Evolutionary conservation across 768 basidiomycete species (phyloP).

Genomic region (Psilocybe cubensis): DNA sequence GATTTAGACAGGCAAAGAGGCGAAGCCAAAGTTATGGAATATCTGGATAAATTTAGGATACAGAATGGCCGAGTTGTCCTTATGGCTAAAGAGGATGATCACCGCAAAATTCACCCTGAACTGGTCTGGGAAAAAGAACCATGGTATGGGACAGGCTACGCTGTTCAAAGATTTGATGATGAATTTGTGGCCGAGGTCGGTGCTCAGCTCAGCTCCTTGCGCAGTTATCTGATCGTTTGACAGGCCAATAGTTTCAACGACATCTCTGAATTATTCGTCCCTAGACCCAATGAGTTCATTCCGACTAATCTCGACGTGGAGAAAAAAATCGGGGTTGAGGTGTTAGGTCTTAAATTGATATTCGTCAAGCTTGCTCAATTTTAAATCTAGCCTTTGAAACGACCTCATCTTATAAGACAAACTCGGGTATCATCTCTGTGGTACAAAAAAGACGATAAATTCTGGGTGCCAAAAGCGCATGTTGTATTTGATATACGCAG

Average conservation of each 20-base stretch:
- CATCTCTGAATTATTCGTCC: conserved; percentile 73
- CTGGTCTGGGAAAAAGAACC: conserved; percentile 75
- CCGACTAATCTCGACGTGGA: conserved; percentile 86
- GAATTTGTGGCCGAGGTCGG: conserved; percentile 58
- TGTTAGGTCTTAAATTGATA: conserved; percentile 29
- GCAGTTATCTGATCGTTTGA: conserved; percentile 2
- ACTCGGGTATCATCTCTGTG: conserved; percentile 77
- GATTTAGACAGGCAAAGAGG: conserved; percentile 41
- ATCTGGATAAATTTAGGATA: conserved; percentile 63
- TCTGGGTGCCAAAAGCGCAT: conserved; percentile 92
- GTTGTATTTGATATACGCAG: conserved; percentile 77
- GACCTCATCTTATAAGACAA: conserved; percentile 78
- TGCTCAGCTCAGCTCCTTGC: conserved; percentile 3
- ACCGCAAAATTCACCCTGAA: conserved; percentile 48
- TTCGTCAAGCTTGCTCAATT: background rate
- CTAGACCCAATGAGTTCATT: conserved; percentile 88
- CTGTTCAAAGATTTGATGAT: conserved; percentile 68
- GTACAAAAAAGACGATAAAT: conserved; percentile 97
- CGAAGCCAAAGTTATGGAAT: conserved; percentile 57
- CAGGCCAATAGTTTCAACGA: conserved; percentile 70
- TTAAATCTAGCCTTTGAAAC: conserved; percentile 61
- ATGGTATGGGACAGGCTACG: conserved; percentile 92
- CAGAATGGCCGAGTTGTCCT: conserved; percentile 70
- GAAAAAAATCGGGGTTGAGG: conserved; percentile 69
- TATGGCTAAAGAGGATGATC: conserved; percentile 76